These are phyloP conservation scores for Fraxinus anomala DNA, from an alignment of 257 asterid species.

Conservation along the genomic window DNA sequence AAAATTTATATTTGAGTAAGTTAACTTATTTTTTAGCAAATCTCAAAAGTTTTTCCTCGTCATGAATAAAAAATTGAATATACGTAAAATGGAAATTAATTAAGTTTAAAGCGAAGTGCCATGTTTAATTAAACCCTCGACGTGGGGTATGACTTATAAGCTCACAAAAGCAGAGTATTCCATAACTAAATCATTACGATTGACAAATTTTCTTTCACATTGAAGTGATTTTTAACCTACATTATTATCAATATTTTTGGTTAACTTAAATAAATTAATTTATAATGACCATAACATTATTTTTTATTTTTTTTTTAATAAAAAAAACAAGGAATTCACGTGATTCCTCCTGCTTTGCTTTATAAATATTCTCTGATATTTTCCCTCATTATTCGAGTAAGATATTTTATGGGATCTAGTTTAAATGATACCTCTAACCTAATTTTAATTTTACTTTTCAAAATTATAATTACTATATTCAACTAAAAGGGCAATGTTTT, in stretches of 20 bases:
- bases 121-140: neutral
- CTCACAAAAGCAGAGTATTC: neutral
- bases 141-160: neutral
- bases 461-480: too few species aligned
- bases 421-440: too few species aligned
- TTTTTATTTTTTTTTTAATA: too few species aligned
- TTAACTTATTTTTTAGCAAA: too few species aligned
- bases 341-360: slow-evolving; percentile 7
- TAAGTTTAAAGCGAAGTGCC: neutral
- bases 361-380: neutral
- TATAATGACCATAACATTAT: too few species aligned
- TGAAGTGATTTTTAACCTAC: neutral
- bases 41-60: too few species aligned
- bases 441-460: too few species aligned
- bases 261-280: too few species aligned
- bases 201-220: neutral
- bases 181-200: neutral
- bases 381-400: neutral
- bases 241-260: too few species aligned
- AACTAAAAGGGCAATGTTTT: too few species aligned
- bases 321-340: neutral
- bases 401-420: neutral
- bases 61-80: too few species aligned
- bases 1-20: too few species aligned
- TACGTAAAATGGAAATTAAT: neutral